Conservation (phyloP, 129 eudicot genomes). For the Tanacetum coccineum region DNA sequence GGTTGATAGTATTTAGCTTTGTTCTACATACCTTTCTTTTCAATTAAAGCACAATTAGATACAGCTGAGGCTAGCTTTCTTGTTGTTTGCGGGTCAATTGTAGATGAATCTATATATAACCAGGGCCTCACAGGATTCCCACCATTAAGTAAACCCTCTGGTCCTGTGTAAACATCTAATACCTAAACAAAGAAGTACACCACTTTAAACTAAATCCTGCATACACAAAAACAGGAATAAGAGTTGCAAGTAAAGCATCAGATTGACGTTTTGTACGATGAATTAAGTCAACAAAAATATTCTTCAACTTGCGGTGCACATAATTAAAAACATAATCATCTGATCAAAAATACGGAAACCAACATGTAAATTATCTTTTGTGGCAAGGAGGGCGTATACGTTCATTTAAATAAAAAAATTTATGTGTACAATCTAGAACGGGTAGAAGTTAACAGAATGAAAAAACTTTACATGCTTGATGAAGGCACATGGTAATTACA, state of each 20-base stretch:
- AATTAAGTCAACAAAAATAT: neutral
- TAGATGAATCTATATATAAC: slow-evolving; percentile 90
- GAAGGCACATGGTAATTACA: slow-evolving; percentile 95
- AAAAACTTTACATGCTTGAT: slow-evolving; percentile 62
- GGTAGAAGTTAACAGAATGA: neutral
- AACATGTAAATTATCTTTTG: neutral
- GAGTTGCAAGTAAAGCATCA: slow-evolving; percentile 20
- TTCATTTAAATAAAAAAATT: no score
- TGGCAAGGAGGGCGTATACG: no score
- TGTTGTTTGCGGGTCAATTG: slow-evolving; percentile 87
- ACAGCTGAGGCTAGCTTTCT: slow-evolving; percentile 70
- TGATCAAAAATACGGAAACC: neutral
- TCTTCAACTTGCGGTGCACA: neutral
- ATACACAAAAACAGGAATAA: neutral
- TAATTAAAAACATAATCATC: slow-evolving; percentile 1
- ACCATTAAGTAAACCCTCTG: slow-evolving; percentile 66
- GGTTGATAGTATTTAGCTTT: neutral
- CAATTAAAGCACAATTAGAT: slow-evolving; percentile 40
- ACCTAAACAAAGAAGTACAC: slow-evolving; percentile 50
- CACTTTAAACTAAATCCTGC: slow-evolving; percentile 17
- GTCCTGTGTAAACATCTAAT: slow-evolving; percentile 71
- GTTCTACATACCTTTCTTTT: slow-evolving; percentile 43
- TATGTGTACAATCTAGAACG: neutral
- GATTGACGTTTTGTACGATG: slow-evolving; percentile 18
- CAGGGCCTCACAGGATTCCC: slow-evolving; percentile 51